Evolutionary conservation across 371 early-diverging fungal species (phyloP), one percentile per base, ranked within the genome.

Genomic region (Syncephalastrum contaminatum): DNA sequence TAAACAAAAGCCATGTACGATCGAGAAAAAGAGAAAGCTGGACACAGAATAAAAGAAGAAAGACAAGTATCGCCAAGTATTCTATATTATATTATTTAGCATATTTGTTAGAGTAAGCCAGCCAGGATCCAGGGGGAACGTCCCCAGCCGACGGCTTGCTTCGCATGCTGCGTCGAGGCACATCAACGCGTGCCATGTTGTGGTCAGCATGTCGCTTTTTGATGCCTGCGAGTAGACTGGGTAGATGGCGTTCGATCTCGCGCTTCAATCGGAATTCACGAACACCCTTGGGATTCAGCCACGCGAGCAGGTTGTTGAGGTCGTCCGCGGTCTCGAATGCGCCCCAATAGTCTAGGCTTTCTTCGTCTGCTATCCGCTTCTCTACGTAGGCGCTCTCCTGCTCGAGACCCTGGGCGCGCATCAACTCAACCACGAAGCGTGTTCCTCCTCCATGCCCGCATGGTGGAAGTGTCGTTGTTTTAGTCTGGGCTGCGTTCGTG

Each of bases 211-310:
- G 43, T 14, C 58, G 65, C 21, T 76, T 76, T 48, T 80, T 76
- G 78, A 83, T 83, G 15, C 84, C 81, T 14, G 64, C 62, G 1
- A 70, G 59, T 48, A 83, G 54, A 51, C 67, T 57, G 39, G 74
- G 72, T 18, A 63, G 50, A 14, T 76, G 72, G 22, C 66, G 73
- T 13, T 84, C 76, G 12, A 89, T 56, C 62, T 87, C 82, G 0
- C 70, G 60, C 36, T 72, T 64, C 43, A 90, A 62, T 16, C 72
- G 72, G 42, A 70, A 67, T 63, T 94, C 95, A 4, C 92, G 82
- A 10, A 75, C 59, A 43, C 95, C 95, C 24, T 88, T 83, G 13
- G 80, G 70, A 63, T 91, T 91, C 40, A 93, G 70, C 93, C 93
- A 93, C 12, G 65, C 62, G 58, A 87, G 45, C 36, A 94, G 65